Evolutionary conservation across 1,139 yeast species (phyloP).

Genomic region (Taphrina wiesneri): DNA sequence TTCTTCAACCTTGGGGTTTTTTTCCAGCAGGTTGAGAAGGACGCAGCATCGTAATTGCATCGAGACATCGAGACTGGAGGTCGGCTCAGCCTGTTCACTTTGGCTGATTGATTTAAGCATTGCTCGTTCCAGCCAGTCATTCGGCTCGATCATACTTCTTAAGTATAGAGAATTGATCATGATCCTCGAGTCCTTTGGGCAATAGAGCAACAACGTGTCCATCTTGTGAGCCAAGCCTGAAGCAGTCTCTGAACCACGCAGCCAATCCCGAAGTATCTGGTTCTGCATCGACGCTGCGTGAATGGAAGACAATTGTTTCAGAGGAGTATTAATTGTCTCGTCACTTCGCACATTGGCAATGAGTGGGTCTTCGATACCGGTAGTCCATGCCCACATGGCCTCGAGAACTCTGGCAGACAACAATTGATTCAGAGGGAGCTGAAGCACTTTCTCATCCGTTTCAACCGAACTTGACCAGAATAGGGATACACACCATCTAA

Average conservation of each 20-base stretch:
- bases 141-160: conserved; percentile 17
- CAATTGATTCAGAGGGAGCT: conserved; percentile 13
- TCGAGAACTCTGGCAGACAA: neutral
- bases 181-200: conserved; percentile 5
- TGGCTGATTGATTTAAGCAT: conserved; percentile 8
- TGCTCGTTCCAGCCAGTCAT: conserved; percentile 21
- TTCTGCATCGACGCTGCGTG: conserved; percentile 16
- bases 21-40: conserved; percentile 17
- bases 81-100: neutral
- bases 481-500: conserved; percentile 5
- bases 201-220: neutral
- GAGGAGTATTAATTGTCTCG: conserved; percentile 13
- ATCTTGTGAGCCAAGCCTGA: neutral
- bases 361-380: conserved; percentile 14
- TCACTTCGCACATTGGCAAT: conserved; percentile 18
- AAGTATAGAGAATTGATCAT: conserved; percentile 8
- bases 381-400: conserved; percentile 24
- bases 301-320: conserved; percentile 7
- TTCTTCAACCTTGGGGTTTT: conserved; percentile 8
- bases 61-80: conserved; percentile 6
- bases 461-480: neutral
- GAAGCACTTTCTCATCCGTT: neutral
- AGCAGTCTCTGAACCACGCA: conserved; percentile 9
- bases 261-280: conserved; percentile 9
- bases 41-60: conserved; percentile 18